Evolutionary conservation across 371 early-diverging fungal species (phyloP), one percentile per base, ranked within the genome.

Genomic region (Mortierella sp.): DNA sequence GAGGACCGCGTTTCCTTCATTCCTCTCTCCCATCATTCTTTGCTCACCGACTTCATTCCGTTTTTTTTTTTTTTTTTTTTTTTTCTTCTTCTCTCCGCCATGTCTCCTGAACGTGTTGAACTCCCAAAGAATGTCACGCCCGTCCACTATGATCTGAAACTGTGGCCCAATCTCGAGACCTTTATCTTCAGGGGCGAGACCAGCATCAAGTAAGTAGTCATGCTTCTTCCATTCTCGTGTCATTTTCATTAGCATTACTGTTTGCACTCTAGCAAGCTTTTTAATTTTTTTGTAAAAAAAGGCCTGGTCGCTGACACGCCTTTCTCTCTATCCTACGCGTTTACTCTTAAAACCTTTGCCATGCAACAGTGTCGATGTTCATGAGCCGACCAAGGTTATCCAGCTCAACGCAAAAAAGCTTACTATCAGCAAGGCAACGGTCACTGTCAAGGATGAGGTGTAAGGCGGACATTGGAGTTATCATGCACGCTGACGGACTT

Each of bases 71-170:
- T n/a, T n/a, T n/a, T n/a, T n/a, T n/a, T n/a, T n/a, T n/a, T n/a
- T n/a, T n/a, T n/a, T n/a, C n/a, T n/a, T n/a, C n/a, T n/a, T 37
- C 59, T 44, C 28, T 60, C 59, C 58, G 7, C 72, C n/a, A 51
- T 16, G 26, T 64, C 62, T 9, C 50, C 58, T 1, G 68, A 66
- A 19, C 71, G 81, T 43, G 85, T 89, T 59, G 70, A 94, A 48
- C 76, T 95, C 57, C 95, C 95, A 15, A 82, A 75, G 21, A 84
- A 70, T 51, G 85, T 92, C 29, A 83, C 76, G 56, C 95, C 95
- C 23, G 53, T 77, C 50, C 92, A 95, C 82, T 95, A 95, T 81
- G 82, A 75, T 56, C 68, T 95, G 12, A 74, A 83, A 46, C 53
- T 95, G 37, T 84, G 76, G 19, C 94, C 95, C 4, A 82, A 92